Base-by-base conservation (phyloP, 2,329 filamentous ascomycete genomes). In the Bipolaris zeicola region DNA sequence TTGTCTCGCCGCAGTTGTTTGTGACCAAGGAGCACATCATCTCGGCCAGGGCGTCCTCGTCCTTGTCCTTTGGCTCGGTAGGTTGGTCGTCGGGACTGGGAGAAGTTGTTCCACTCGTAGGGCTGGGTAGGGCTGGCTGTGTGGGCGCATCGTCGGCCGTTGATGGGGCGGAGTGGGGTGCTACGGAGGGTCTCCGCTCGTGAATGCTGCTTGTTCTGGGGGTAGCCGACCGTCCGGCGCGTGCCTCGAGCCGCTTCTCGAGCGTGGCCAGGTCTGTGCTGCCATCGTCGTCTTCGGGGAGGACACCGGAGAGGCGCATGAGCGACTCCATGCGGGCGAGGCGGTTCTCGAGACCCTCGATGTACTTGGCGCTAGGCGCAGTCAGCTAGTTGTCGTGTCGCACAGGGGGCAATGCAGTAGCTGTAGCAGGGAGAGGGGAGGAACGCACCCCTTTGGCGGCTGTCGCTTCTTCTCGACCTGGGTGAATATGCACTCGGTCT, bases 1-100 rank as follows among this genome's bases (percentile, higher is more conserved):
- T 85, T 6, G 94, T 97, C 80, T 99, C 95, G 52, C 95, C 95
- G 61, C 87, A 90, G 67, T 94, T 92, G 72, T 96, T 98, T 1
- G 94, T 98, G 28, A 99, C 93, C 31, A 99, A 80, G 2, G 93
- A 97, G 77, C 94, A 98, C 95, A 99, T 98, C 89, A 97, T 95
- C 78, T 99, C 95, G 1, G 94, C 96, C 55, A 99, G 78, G 1
- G 88, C 88, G 74, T 96, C 93, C 1, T 96, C 90, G 68, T 96
- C 90, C 63, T 69, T 71, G 83, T 64, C 13, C 79, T 80, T 63
- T 20, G 37, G 62, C 37, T 36, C 14, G 18, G 57, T 52, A 11
- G 49, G 79, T 81, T 83, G 38, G 55, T 79, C 75, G 39, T 57
- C 52, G 11, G 71, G 76, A 51, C 83, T 81, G 14, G 84, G 82